Percentiles rank a stretch among this genome's conserved stretches.
These are phyloP conservation scores for Alopecurus myosuroides DNA, from an alignment of 176 grass and related monocot species.

Conservation along the genomic window DNA sequence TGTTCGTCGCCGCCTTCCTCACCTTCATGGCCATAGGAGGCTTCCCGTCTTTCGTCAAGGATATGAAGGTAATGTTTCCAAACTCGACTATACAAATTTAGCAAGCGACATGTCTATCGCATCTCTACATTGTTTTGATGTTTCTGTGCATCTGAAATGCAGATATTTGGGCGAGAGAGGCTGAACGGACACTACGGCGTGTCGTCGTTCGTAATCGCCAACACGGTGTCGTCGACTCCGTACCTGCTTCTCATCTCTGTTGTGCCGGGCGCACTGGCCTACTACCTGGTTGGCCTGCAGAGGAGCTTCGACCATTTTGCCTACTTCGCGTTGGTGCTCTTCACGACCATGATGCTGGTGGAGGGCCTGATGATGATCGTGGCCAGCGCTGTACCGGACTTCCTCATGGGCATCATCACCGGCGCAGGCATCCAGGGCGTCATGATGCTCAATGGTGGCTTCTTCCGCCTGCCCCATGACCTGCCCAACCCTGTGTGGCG, in stretches of 20 bases:
- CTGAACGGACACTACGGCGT: no score
- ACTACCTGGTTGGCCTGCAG: no score
- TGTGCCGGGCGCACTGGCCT: no score
- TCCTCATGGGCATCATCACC: slow-evolving; percentile 96
- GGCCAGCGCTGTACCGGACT: slow-evolving; percentile 72
- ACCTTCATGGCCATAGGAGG: no score
- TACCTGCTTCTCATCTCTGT: no score
- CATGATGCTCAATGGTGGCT: slow-evolving; percentile 89
- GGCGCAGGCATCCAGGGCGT: slow-evolving; percentile 83
- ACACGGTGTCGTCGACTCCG: no score
- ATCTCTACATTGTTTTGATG: neutral
- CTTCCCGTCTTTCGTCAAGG: slow-evolving; percentile 95
- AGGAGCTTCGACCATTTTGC: no score
- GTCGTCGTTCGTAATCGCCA: no score
- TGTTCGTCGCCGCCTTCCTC: no score
- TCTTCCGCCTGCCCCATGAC: slow-evolving; percentile 70
- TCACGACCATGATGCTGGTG: no score
- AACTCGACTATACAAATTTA: neutral
- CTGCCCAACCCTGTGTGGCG: no score
- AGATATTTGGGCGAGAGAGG: slow-evolving; percentile 77
- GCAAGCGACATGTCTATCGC: neutral
- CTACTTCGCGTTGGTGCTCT: no score
- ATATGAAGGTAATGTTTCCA: slow-evolving; percentile 67
- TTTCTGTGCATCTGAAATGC: neutral
- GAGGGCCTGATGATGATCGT: slow-evolving; percentile 98